Evolutionary conservation across 208 protist species (phyloP).

Genomic region (Histomonas meleagridis): DNA sequence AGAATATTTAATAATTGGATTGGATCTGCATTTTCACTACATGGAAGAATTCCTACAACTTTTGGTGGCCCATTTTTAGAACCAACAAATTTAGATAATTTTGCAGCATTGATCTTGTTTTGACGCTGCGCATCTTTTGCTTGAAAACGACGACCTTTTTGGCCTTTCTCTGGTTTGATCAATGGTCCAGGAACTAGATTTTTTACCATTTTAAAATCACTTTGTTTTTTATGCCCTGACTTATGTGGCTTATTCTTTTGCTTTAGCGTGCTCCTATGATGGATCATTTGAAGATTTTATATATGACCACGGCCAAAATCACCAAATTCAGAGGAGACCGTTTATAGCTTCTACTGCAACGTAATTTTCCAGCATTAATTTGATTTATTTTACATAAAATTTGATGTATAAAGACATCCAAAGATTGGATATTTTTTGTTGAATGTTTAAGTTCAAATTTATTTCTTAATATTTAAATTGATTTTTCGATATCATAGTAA

Average conservation of each 20-base stretch:
- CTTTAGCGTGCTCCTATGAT: neutral
- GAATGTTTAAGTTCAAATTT: too few relatives aligned
- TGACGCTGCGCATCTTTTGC: neutral
- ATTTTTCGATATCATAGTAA: too few relatives aligned
- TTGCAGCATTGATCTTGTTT: neutral
- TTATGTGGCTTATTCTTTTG: conserved; percentile 27
- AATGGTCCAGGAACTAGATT: neutral
- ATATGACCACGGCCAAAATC: too few relatives aligned
- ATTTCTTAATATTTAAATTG: too few relatives aligned
- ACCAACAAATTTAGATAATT: neutral
- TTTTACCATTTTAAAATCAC: neutral
- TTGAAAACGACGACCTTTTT: conserved; percentile 18
- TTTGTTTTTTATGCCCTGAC: neutral
- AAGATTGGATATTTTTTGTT: too few relatives aligned
- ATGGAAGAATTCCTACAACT: neutral
- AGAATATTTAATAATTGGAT: neutral
- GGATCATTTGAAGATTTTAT: too few relatives aligned
- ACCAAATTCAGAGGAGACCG: too few relatives aligned
- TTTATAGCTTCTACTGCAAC: too few relatives aligned
- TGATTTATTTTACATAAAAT: too few relatives aligned
- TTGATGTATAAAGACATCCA: too few relatives aligned
- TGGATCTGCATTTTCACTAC: neutral
- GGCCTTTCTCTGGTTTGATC: neutral
- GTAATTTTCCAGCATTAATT: too few relatives aligned
- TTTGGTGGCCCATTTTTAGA: conserved; percentile 31